Base-by-base conservation (phyloP, 306 rosid genomes). In the Prosopis cineraria region DNA sequence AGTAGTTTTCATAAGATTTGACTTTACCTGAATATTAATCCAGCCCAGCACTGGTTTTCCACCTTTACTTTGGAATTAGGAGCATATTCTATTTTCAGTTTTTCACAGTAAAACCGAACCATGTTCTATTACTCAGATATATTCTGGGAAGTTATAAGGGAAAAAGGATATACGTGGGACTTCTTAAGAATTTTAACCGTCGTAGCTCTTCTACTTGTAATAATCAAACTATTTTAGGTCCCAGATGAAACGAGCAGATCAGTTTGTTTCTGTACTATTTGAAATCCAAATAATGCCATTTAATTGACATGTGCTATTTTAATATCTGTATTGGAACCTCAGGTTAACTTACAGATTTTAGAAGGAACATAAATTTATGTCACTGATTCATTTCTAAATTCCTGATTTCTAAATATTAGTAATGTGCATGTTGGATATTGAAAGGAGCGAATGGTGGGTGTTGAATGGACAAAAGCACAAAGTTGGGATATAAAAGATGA, bases 221-320 rank as follows among this genome's bases (percentile, higher is more conserved):
- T 47, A 29, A 63, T 73, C 37, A 73, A 37, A 79, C 78, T 69
- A 62, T 53, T 62, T 34, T 17, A 64, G 66, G 30, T 74, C 48
- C 53, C 27, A 24, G 33, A 43, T 60, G 36, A 67, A n/a, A 31
- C 55, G n/a, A 19, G 11, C 14, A 30, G 56, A 52, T 73, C 50
- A 59, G 22, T 50, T n/a, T 1, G 50, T 33, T 45, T 47, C 10
- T n/a, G 44, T 72, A 27, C 79, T 56, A 27, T 64, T 53, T 72
- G 59, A 43, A 72, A 64, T 41, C 30, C 30, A 72, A 36, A 37
- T 75, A 59, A 47, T 37, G 29, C 30, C 33, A 56, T 25, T 56
- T 56, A 24, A 7, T 62, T 29, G 33, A 24, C 7, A 34, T 27
- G 33, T 68, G 29, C 24, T 16, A 39, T 44, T 37, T 59, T 78